Percentiles rank a stretch among this genome's conserved stretches.
phyloP scores from a whole-genome alignment of 164 flowering plant species.

The Tetrastigma voinierianum region DNA sequence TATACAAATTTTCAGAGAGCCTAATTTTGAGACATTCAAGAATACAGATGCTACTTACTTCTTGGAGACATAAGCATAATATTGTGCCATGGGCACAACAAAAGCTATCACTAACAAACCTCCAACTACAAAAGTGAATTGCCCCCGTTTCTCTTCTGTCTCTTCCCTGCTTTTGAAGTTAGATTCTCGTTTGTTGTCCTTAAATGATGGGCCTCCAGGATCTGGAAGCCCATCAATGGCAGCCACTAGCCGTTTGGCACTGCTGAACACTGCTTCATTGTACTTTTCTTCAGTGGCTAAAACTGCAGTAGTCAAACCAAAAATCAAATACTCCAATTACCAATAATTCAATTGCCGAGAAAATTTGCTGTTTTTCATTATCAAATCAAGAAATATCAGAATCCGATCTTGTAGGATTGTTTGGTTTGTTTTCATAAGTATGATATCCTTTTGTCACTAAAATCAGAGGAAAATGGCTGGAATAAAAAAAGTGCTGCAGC shows the following conservation, averaged over 20 bases:
- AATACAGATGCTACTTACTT: constrained; percentile 21
- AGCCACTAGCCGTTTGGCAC: constrained; percentile 84
- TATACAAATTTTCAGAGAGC: constrained; percentile 7
- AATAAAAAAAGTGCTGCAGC: not conserved
- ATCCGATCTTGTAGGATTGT: not conserved
- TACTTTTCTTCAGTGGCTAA: constrained; percentile 96
- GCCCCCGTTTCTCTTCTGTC: constrained; percentile 96
- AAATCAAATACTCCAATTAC: constrained; percentile 1
- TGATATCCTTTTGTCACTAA: not conserved
- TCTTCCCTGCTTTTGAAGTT: constrained; percentile 92
- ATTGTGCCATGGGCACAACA: constrained; percentile 99
- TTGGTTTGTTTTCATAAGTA: not conserved
- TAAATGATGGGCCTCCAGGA: constrained; percentile 76
- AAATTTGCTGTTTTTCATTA: not conserved
- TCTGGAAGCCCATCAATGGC: constrained; percentile 97
- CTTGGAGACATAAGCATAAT: constrained; percentile 90
- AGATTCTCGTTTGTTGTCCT: constrained; percentile 90
- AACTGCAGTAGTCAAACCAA: constrained; percentile 45
- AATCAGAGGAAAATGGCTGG: not conserved
- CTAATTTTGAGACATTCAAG: not conserved
- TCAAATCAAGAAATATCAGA: too few species aligned
- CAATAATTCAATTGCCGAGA: not conserved
- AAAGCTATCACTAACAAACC: constrained; percentile 94
- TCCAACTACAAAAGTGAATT: constrained; percentile 93
- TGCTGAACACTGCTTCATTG: constrained; percentile 82